phyloP scores from a whole-genome alignment of 78 protist genomes.

The slime mould (Dictyostelium discoideum) region DNA sequence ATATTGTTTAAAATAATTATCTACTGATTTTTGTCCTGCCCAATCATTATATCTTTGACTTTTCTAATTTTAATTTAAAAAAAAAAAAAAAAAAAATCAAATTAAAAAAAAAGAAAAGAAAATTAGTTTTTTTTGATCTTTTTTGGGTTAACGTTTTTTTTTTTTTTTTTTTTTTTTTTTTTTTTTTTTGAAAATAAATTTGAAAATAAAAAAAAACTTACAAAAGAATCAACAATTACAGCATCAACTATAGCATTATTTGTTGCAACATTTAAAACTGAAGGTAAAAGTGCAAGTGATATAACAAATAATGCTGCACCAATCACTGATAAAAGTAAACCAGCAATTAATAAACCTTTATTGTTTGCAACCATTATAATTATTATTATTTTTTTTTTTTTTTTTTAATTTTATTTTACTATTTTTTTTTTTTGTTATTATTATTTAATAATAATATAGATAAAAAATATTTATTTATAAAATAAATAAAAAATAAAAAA shows the following conservation, averaged over 20 bases:
- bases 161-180: neutral
- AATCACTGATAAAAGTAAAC: constrained; percentile 1
- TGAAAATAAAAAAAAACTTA: neutral
- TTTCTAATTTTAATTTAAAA: neutral
- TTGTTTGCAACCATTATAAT: neutral
- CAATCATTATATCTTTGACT: constrained; percentile 30
- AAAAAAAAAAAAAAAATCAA: too few species aligned
- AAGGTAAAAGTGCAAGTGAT: constrained; percentile 40
- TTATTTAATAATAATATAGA: too few species aligned
- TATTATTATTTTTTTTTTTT: neutral
- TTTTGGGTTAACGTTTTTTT: neutral
- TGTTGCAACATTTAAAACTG: neutral
- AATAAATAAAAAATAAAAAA: neutral
- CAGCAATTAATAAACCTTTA: constrained; percentile 30
- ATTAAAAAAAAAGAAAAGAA: too few species aligned
- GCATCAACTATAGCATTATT: neutral
- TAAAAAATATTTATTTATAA: neutral
- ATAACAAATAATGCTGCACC: constrained; percentile 38
- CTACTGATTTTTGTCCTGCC: constrained; percentile 36
- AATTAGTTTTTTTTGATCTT: too few species aligned
- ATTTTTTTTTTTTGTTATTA: neutral
- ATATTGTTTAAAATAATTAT: constrained; percentile 45
- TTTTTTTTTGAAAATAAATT: too few species aligned
- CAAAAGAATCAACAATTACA: constrained; percentile 38
- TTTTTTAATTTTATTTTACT: neutral